Percentiles rank a stretch among this genome's conserved stretches.
These are phyloP conservation scores for Trypanosoma boissoni DNA, from an alignment of 208 protist genomes.

Conservation along the genomic window DNA sequence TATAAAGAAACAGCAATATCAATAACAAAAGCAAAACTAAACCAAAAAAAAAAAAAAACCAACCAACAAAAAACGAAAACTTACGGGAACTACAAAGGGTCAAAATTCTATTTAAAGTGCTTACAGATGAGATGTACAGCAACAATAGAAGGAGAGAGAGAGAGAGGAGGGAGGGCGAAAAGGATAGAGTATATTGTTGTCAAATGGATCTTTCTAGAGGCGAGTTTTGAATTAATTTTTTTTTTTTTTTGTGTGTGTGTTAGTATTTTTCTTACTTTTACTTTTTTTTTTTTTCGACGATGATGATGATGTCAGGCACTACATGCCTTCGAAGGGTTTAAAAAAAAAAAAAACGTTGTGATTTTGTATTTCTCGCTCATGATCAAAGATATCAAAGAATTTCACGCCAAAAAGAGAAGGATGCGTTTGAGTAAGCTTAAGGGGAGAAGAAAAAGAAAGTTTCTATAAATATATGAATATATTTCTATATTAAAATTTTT, in stretches of 20 bases:
- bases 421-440: too few relatives aligned
- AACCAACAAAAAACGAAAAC: background rate
- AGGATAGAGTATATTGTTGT: background rate
- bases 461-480: too few relatives aligned
- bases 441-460: too few relatives aligned
- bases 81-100: too few relatives aligned
- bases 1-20: background rate
- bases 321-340: background rate
- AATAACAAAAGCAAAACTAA: too few relatives aligned
- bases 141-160: background rate
- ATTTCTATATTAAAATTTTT: too few relatives aligned
- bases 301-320: background rate
- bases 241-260: background rate
- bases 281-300: background rate
- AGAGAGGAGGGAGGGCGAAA: background rate
- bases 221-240: background rate
- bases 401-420: too few relatives aligned
- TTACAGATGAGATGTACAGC: too few relatives aligned
- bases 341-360: slow-evolving; percentile 1
- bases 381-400: too few relatives aligned
- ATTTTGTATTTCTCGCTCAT: too few relatives aligned
- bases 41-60: background rate
- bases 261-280: slow-evolving; percentile 6
- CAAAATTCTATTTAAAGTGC: too few relatives aligned
- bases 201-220: background rate